Base-by-base conservation (phyloP, 2,329 filamentous ascomycete species). In the Scleromitrula shiraiana region DNA sequence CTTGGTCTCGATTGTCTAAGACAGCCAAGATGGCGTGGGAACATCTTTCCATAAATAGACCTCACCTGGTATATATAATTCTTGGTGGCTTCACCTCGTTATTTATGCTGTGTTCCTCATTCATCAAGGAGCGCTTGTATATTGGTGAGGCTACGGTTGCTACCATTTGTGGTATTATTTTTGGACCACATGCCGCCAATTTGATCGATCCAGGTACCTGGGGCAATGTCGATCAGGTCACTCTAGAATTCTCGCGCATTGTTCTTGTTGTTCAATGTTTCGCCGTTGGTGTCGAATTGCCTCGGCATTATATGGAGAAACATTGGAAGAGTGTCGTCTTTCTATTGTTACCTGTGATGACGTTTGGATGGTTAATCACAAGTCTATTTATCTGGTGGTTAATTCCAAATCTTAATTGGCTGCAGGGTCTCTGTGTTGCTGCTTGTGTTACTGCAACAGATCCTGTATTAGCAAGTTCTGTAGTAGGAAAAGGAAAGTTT, bases 401-500 rank as follows among this genome's bases (percentile, higher is more conserved):
- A 75, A 74, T 88, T 5, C 76, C 79, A 6, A 72, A 81, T 2
- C 73, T 97, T 59, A 82, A 77, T 63, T 98, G 90, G 89, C 78
- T 98, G 35, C 88, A 97, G 65, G 87, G 86, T 64, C 76, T 98
- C 47, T 83, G 85, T 27, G 77, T 89, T 54, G 85, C 93, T 15
- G 93, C 93, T 50, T 98, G 93, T 64, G 89, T 98, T 46, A 98
- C 93, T 2, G 93, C 93, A 39, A 98, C 93, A 4, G 93, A 98
- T 69, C 93, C 93, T 47, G 93, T 98, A 57, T 72, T 98, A 62
- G 93, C 93, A 23, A 97, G 93, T 12, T 98, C 93, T 14, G 93
- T 98, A 46, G 93, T 98, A 44, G 93, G 93, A 65, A 98, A 97
- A 71, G 93, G 93, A 61, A 98, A 98, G 68, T 98, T 98, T 62